These are phyloP conservation scores for Populus tomentosa DNA, from an alignment of 441 rosid species.

Conservation along the genomic window DNA sequence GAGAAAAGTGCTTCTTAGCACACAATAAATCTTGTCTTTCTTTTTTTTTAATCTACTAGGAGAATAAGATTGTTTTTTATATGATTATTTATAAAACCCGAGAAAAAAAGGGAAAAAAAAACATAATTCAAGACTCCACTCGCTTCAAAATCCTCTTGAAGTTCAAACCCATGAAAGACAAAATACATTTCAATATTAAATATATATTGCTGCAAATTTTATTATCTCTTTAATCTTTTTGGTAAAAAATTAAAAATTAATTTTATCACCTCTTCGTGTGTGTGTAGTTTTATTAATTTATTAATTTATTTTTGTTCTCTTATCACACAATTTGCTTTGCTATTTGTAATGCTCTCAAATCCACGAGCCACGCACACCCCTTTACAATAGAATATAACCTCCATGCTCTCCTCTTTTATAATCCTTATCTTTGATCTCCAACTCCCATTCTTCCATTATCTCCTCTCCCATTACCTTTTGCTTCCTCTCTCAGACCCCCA, in stretches of 20 bases:
- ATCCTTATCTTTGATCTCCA: conserved; percentile 24
- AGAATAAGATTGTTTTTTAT: too few species aligned
- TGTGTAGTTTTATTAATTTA: background rate
- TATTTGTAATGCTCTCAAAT: background rate
- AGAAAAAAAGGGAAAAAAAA: background rate
- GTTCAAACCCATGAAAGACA: background rate
- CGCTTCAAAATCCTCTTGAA: background rate
- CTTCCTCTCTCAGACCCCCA: background rate
- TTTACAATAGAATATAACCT: conserved; percentile 11
- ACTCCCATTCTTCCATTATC: conserved; percentile 27
- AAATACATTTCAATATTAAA: background rate
- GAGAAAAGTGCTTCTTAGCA: background rate
- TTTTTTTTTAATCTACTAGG: background rate
- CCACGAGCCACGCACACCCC: conserved; percentile 4
- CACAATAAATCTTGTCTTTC: background rate
- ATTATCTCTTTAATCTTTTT: background rate
- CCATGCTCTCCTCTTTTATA: conserved; percentile 18
- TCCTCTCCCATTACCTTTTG: conserved; percentile 18
- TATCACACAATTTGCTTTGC: background rate
- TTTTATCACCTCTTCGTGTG: background rate
- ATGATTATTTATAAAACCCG: too few species aligned
- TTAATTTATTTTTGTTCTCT: too few species aligned
- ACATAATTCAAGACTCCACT: background rate
- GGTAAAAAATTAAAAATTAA: too few species aligned
- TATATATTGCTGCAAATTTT: background rate